These are phyloP conservation scores for Cordyceps javanica DNA, from an alignment of 2,329 filamentous ascomycete species.

Conservation along the genomic window DNA sequence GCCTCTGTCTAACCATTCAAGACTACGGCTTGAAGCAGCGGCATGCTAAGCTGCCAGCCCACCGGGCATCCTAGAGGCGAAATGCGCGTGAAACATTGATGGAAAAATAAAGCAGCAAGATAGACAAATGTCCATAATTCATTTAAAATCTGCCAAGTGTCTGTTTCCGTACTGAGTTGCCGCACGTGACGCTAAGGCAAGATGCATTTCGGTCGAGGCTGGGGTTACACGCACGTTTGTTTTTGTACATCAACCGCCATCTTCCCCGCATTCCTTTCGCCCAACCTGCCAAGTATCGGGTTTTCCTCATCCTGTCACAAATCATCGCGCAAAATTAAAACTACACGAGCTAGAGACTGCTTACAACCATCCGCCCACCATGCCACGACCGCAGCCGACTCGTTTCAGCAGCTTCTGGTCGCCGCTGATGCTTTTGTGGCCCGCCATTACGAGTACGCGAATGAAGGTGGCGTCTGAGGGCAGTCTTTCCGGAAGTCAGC, in stretches of 20 bases:
- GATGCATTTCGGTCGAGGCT: background rate
- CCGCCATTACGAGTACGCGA: background rate
- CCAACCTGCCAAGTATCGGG: background rate
- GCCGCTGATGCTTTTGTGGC: conserved; percentile 4
- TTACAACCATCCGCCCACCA: background rate
- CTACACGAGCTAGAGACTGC: background rate
- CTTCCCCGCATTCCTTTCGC: background rate
- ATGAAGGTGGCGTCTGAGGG: background rate
- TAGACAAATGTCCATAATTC: background rate
- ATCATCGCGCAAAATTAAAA: background rate
- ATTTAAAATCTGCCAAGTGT: background rate
- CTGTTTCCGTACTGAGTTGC: background rate
- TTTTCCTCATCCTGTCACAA: background rate
- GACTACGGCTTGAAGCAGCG: background rate
- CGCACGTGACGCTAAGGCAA: background rate
- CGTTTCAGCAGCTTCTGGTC: conserved; percentile 2
- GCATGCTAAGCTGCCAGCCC: background rate
- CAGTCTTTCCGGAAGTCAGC: background rate
- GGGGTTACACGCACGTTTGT: background rate
- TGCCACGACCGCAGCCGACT: background rate
- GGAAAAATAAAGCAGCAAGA: background rate
- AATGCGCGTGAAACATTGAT: background rate
- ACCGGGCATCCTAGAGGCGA: background rate
- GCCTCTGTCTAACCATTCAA: background rate
- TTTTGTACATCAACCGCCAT: background rate